Evolutionary conservation across 208 protist genomes (phyloP), one percentile per base, ranked within the genome.

Genomic region (Trypanosoma lewisi): DNA sequence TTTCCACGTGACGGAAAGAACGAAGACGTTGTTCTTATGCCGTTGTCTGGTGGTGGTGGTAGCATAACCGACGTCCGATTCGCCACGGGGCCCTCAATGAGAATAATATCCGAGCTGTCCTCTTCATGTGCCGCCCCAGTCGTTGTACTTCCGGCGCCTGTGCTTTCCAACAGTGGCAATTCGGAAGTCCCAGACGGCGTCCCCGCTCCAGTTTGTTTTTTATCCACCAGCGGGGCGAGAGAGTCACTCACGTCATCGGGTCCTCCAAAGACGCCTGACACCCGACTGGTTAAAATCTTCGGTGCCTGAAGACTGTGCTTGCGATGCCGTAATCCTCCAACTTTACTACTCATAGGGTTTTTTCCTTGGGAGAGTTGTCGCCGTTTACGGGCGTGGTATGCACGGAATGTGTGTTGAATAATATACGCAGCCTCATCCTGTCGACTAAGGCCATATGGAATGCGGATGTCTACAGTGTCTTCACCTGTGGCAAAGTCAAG

Each of bases 371-470:
- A 4, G 34, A 44, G 17, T 48, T 51, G 39, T n/a, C 25, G 44
- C 19, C 45, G 65, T 34, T 75, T 85, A 2, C 71, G 64, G 28
- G 63, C 31, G 28, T 31, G 56, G 36, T 78, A 80, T 4, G 52
- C 37, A 19, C 78, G 72, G 59, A 69, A 94, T 33, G 65, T 72
- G 36, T 82, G 64, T 62, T 94, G 87, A 61, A 94, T 87, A 23
- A 91, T 61, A 19, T 70, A 77, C 0, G 83, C 87, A 0, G 87
- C 81, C 52, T 77, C 67, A 4, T 91, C 79, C 51, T 78, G 48
- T 25, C 52, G 60, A 36, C 58, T 73, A 1, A 70, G 37, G 23
- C 67, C 67, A 25, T 34, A 58, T 39, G 62, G 67, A 39, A 78
- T 50, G 25, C 56, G 31, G 17, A 74, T 73, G 21, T 60, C 58